Percentiles rank a stretch among this genome's conserved stretches.
These are phyloP conservation scores for Starmera amethionina DNA, from an alignment of 805 yeast species.

Conservation along the genomic window DNA sequence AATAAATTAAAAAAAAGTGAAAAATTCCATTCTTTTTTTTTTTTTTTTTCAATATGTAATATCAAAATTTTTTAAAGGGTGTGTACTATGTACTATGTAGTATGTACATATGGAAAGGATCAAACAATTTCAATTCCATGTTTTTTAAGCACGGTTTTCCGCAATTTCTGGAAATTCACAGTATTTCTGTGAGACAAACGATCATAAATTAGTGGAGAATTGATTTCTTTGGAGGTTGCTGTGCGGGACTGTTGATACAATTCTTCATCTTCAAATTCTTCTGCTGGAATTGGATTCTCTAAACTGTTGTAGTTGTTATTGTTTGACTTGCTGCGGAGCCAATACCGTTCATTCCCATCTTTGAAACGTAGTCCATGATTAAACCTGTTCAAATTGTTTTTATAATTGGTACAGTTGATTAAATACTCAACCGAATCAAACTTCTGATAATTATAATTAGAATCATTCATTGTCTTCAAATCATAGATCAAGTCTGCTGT, in stretches of 20 bases:
- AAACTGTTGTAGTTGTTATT: background rate
- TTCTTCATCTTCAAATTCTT: too few species aligned
- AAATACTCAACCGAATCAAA: conserved; percentile 75
- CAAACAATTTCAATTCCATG: background rate
- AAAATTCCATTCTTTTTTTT: conserved; percentile 3
- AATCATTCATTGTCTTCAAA: conserved; percentile 62
- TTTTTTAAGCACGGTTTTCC: background rate
- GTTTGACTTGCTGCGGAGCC: conserved; percentile 31
- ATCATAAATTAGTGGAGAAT: too few species aligned
- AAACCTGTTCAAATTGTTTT: conserved; percentile 56
- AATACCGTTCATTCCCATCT: conserved; percentile 71
- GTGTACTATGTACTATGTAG: too few species aligned
- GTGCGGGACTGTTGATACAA: too few species aligned
- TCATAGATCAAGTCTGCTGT: conserved; percentile 72
- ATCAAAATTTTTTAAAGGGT: too few species aligned
- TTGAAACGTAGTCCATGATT: conserved; percentile 78
- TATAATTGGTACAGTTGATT: conserved; percentile 58
- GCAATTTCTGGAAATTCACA: too few species aligned
- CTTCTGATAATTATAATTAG: conserved; percentile 65
- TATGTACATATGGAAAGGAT: background rate
- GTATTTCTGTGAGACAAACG: too few species aligned
- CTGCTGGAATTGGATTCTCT: background rate
- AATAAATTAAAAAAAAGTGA: conserved; percentile 8
- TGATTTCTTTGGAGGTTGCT: too few species aligned
- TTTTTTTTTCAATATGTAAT: too few species aligned